These are phyloP conservation scores for Pseudocercospora vitis DNA, from an alignment of 2,329 filamentous ascomycete species.

Conservation along the genomic window DNA sequence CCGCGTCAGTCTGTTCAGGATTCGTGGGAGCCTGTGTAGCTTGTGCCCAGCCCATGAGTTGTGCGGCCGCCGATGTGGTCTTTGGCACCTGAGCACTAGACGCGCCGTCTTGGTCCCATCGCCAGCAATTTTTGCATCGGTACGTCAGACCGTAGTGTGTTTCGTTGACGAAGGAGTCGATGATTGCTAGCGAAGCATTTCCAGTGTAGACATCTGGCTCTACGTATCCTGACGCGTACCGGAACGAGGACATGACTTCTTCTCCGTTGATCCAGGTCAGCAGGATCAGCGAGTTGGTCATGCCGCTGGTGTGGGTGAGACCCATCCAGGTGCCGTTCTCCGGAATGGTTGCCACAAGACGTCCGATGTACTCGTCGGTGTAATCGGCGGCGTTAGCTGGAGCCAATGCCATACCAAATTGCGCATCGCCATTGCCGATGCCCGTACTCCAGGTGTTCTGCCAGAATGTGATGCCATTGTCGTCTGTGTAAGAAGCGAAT, in stretches of 20 bases:
- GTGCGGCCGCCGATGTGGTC: conserved; percentile 35
- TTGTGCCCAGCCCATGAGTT: conserved; percentile 36
- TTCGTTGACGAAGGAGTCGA: conserved; percentile 58
- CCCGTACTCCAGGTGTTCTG: conserved; percentile 48
- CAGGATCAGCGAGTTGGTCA: conserved; percentile 60
- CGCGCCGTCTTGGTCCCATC: conserved; percentile 46
- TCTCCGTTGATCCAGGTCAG: conserved; percentile 58
- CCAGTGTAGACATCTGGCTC: conserved; percentile 61
- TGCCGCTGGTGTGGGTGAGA: conserved; percentile 56
- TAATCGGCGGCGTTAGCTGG: conserved; percentile 42
- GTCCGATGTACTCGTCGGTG: conserved; percentile 60
- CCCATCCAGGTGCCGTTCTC: conserved; percentile 58
- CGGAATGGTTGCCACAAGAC: conserved; percentile 51
- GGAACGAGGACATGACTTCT: conserved; percentile 58
- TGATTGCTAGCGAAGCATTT: conserved; percentile 61
- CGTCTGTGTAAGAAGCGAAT: conserved; percentile 33
- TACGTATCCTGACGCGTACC: conserved; percentile 60
- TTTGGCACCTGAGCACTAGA: conserved; percentile 41
- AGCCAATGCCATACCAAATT: conserved; percentile 57
- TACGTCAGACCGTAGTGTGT: conserved; percentile 65
- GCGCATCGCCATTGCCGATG: conserved; percentile 48
- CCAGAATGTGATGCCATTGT: conserved; percentile 56
- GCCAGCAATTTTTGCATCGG: conserved; percentile 56
- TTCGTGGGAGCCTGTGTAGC: conserved; percentile 31
- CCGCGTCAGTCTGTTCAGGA: conserved; percentile 43